Percentiles rank a stretch among this genome's conserved stretches.
Conservation (phyloP, 192 early-diverging fungal species). For the Kickxella alabastrina region DNA sequence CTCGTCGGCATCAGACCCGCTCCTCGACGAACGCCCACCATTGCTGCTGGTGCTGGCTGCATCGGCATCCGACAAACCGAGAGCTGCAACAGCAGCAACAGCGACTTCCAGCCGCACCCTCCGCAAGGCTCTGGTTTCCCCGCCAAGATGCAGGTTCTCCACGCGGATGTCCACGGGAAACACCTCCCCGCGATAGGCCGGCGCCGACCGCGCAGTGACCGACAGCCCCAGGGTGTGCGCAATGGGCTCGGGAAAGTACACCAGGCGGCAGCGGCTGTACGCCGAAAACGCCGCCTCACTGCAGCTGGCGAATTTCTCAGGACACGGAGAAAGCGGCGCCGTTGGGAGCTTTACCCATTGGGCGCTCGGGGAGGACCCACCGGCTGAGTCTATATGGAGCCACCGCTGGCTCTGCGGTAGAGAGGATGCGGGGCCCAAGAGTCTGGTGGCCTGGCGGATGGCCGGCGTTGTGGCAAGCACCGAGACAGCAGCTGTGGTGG, state of each 20-base stretch:
- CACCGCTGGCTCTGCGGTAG: conserved; percentile 16
- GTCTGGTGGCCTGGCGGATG: too few relatives aligned
- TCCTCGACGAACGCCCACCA: too few relatives aligned
- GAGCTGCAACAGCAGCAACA: too few relatives aligned
- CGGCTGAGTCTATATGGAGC: conserved; percentile 2
- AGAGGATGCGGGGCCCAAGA: conserved; percentile 24
- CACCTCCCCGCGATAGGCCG: conserved; percentile 32
- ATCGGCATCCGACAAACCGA: too few relatives aligned
- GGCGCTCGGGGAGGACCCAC: too few relatives aligned
- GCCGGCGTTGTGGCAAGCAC: not conserved
- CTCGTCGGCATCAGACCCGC: too few relatives aligned
- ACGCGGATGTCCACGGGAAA: conserved; percentile 29
- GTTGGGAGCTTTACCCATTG: conserved; percentile 23
- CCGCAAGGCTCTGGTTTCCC: too few relatives aligned
- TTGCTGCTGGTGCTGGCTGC: too few relatives aligned
- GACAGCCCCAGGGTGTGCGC: conserved; percentile 5
- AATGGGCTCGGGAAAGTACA: conserved; percentile 9
- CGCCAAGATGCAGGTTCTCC: conserved; percentile 8
- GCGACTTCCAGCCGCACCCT: too few relatives aligned
- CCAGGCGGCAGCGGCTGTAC: conserved; percentile 38
- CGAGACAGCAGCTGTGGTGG: too few relatives aligned
- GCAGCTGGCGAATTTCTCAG: not conserved
- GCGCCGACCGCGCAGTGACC: conserved; percentile 11
- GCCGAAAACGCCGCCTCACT: conserved; percentile 24
- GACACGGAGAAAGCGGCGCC: conserved; percentile 10